Evolutionary conservation across 1,139 yeast species (phyloP), one percentile per base, ranked within the genome.

Genomic region (Scheffersomyces illinoinensis): DNA sequence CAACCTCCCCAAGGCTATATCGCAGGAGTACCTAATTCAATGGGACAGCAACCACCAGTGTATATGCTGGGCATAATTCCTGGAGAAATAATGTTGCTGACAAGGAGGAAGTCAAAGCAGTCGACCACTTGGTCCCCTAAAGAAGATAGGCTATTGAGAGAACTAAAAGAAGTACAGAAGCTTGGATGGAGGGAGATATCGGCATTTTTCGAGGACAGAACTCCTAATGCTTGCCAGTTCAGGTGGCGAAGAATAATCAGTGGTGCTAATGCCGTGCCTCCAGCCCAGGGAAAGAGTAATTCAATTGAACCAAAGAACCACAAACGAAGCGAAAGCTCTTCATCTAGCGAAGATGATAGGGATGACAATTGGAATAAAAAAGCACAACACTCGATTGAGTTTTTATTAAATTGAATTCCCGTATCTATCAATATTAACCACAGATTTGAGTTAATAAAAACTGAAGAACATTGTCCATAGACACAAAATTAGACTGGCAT

Each of bases 141-240:
- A 55, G 82, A 77, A 60, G 82, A 77, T 60, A 73, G 73, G 59
- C 64, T 77, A 18, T 69, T 77, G 54, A 63, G 80, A 54, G 77
- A 76, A 56, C 71, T 77, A 57, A 77, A 77, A 62, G 81, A 77
- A 55, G 74, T 73, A 3, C 82, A 77, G 62, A 78, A 78, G 61
- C 70, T 79, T 58, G 84, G 84, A 1, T 79, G 84, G 84, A 70
- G 82, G 66, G 83, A 79, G 62, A 78, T 79, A 50, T 75, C 80
- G 17, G 69, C 78, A 5, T 79, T 76, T 57, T 79, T 79, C 65
- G 71, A 72, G 58, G 82, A 78, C 65, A 68, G 84, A 59, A 79
- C 83, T 4, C 83, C 83, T 23, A 79, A 79, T 65, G 83, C 83
- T 6, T 79, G 84, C 61, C 83, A 79, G 66, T 79, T 79, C 63